These are phyloP conservation scores for Gastrolobium villosum DNA, from an alignment of 306 rosid genomes.

Conservation along the genomic window DNA sequence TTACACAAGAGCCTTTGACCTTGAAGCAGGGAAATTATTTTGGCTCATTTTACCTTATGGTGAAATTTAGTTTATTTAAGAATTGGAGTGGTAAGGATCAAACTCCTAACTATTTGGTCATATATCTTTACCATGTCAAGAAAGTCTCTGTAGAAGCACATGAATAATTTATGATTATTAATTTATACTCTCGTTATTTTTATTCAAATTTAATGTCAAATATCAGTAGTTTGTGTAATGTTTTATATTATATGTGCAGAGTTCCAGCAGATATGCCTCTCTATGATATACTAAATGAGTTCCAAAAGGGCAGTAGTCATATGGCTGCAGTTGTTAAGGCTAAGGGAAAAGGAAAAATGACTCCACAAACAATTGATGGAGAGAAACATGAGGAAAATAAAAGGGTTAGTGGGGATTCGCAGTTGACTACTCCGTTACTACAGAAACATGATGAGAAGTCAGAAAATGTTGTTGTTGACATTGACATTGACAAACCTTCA, in stretches of 20 bases:
- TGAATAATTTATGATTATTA: constrained; percentile 21
- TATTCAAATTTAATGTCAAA: constrained; percentile 34
- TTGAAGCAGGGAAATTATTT: background rate
- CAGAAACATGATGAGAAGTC: constrained; percentile 56
- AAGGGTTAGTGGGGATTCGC: constrained; percentile 50
- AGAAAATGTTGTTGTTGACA: constrained; percentile 69
- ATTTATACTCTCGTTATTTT: constrained; percentile 27
- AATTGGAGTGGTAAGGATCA: constrained; percentile 19
- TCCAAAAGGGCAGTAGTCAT: constrained; percentile 98
- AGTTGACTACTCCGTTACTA: constrained; percentile 79
- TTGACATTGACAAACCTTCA: constrained; percentile 77
- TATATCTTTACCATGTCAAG: constrained; percentile 19
- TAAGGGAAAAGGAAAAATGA: constrained; percentile 64
- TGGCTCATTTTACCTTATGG: constrained; percentile 1
- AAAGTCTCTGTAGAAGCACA: constrained; percentile 24
- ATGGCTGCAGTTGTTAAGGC: constrained; percentile 97
- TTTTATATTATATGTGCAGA: constrained; percentile 58
- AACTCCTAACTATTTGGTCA: constrained; percentile 19
- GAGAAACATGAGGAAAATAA: constrained; percentile 61
- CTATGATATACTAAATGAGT: constrained; percentile 94
- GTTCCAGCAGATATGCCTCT: constrained; percentile 99
- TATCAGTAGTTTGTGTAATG: constrained; percentile 43
- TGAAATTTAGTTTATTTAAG: constrained; percentile 24
- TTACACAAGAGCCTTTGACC: constrained; percentile 24
- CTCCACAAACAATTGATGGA: constrained; percentile 55